Percentiles rank a stretch among this genome's conserved stretches.
Evolutionary conservation across 768 basidiomycete genomes (phyloP).

Genomic region (Trametes meyenii): DNA sequence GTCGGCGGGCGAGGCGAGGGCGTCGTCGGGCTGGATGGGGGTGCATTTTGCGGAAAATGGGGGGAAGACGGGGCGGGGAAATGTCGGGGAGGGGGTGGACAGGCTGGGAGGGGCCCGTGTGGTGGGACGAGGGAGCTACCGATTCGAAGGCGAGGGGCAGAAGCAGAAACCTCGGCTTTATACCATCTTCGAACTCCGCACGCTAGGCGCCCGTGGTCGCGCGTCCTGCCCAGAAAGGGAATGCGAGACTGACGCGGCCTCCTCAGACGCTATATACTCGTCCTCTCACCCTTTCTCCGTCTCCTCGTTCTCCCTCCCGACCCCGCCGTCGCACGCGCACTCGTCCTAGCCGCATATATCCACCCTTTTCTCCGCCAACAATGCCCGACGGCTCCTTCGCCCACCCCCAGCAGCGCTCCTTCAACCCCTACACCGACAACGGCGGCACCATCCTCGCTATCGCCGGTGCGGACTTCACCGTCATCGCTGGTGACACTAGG

Average conservation of each 20-base stretch:
- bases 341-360: slow-evolving; percentile 1
- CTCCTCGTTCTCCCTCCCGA: slow-evolving; percentile 6
- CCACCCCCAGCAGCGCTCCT: slow-evolving; percentile 57
- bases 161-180: slow-evolving; percentile 32
- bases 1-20: neutral
- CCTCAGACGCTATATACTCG: slow-evolving; percentile 27
- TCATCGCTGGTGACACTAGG: slow-evolving; percentile 95
- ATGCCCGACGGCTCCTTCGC: slow-evolving; percentile 36
- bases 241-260: slow-evolving; percentile 33
- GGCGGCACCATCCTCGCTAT: slow-evolving; percentile 97
- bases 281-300: slow-evolving; percentile 9
- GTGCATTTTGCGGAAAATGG: slow-evolving; percentile 2
- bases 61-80: slow-evolving; percentile 19
- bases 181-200: slow-evolving; percentile 31
- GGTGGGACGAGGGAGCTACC: slow-evolving; percentile 9
- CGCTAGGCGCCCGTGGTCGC: slow-evolving; percentile 19
- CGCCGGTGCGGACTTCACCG: slow-evolving; percentile 89
- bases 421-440: slow-evolving; percentile 91
- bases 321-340: slow-evolving; percentile 13
- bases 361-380: neutral
- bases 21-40: slow-evolving; percentile 2
- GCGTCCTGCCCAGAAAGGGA: slow-evolving; percentile 19
- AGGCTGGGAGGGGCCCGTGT: slow-evolving; percentile 9
- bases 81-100: slow-evolving; percentile 18
- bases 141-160: slow-evolving; percentile 2